Base-by-base conservation (phyloP, 139 green algal genomes). In the Chlorella sp. region DNA sequence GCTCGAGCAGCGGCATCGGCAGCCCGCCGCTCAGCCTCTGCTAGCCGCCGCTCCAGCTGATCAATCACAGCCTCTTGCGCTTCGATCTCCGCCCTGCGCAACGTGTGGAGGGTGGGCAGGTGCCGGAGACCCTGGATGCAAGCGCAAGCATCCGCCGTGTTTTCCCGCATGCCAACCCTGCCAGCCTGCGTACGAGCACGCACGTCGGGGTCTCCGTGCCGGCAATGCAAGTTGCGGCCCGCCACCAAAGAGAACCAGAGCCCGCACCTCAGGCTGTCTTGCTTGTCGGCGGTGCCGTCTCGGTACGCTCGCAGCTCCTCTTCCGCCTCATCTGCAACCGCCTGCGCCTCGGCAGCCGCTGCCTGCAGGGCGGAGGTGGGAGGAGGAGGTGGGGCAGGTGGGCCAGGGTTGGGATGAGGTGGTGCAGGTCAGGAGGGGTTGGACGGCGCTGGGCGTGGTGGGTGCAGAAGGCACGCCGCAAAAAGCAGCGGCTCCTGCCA, bases 291-390 rank as follows among this genome's bases (percentile, higher is more conserved):
- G n/a, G 89, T 85, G 48, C 75, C 76, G 22, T 82, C 83, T 34
- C 89, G 85, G 13, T 87, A 36, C 20, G 78, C 87, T 38, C 74
- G 65, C 73, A 80, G 51, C 78, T 93, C 79, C 22, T 82, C 60
- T 72, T 85, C 77, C 40, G 82, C 78, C 73, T 93, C 90, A 44
- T 90, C 81, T 56, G 93, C 90, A 17, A 90, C 82, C 9, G 80
- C 80, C 0, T 85, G 88, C 6, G 94, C 90, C 4, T 94, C 90
- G 20, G 77, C 58, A 26, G 91, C 79, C 1, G 89, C 89, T 32
- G 81, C 76, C 60, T 60, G 51, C 51, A 60, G 11, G 24, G 46
- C 8, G 46, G 8, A 11, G 46, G 46, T 54, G 8, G 46, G 8
- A 8, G 11, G n/a, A n/a, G n/a, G n/a, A n/a, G n/a, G n/a, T n/a